Evolutionary conservation across 2,329 filamentous ascomycete genomes (phyloP).

Genomic region (Teratosphaeria epicoccoides): DNA sequence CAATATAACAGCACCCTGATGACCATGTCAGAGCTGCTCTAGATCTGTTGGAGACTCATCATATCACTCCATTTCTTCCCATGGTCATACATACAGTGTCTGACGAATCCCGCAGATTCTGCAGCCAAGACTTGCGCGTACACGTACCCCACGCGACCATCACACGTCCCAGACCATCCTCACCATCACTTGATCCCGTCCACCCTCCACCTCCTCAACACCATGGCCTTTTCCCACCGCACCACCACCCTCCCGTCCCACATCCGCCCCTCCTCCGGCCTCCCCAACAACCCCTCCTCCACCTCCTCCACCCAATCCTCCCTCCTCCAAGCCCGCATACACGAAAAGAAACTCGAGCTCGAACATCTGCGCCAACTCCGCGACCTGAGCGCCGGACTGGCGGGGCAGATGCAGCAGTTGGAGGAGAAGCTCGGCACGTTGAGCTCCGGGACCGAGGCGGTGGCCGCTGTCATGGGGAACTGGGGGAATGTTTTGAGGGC

Average conservation of each 20-base stretch:
- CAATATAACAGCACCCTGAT: no score
- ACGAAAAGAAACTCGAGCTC: constrained; percentile 76
- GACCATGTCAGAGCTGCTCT: no score
- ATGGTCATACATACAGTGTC: no score
- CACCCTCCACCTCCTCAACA: neutral
- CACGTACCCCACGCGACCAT: neutral
- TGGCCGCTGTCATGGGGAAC: constrained; percentile 73
- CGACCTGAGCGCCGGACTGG: constrained; percentile 67
- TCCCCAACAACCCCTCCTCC: constrained; percentile 27
- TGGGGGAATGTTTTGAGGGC: constrained; percentile 80
- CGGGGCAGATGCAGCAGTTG: constrained; percentile 70
- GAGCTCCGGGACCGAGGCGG: constrained; percentile 73
- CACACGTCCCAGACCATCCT: neutral
- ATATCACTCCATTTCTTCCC: no score
- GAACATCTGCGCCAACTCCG: constrained; percentile 68
- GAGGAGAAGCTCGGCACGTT: constrained; percentile 68
- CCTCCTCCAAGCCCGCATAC: constrained; percentile 61
- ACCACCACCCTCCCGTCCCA: constrained; percentile 47
- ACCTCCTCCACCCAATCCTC: constrained; percentile 50
- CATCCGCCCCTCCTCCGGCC: constrained; percentile 42
- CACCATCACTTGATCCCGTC: neutral
- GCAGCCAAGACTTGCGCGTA: neutral
- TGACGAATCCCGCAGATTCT: neutral
- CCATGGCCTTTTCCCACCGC: constrained; percentile 31
- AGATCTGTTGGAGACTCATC: no score